Evolutionary conservation across 805 yeast species (phyloP), one percentile per base, ranked within the genome.

Genomic region (Ogataea polymorpha): DNA sequence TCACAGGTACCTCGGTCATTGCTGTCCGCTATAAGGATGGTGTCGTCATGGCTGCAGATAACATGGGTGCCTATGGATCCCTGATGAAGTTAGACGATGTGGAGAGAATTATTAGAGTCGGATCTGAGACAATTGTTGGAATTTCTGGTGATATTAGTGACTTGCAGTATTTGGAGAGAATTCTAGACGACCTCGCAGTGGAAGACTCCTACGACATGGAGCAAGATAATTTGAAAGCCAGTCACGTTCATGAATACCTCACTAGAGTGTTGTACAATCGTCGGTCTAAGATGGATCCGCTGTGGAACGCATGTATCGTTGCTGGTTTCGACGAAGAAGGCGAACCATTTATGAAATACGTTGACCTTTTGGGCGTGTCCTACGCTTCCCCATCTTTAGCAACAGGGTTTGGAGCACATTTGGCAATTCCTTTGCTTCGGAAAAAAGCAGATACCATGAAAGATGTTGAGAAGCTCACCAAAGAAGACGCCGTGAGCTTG

Each of bases 1-100:
- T 93, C 45, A 93, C 99, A 11, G 98, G 99, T 59, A 87, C 98
- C 0, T 88, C 96, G 25, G 99, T 93, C 16, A 74, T 93, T 53
- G 95, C 93, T 7, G 75, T 91, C 65, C 93, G 90, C 67, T 93
- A 82, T 70, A 72, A 86, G 48, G 85, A 84, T 52, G 99, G 99
- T 28, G 82, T 93, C 33, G 78, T 93, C 27, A 73, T 93, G 65
- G 98, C 99, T 2, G 97, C 99, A 5, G 99, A 93, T 62, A 86
- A 86, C 55, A 67, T 91, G 65, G 96, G 84, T 17, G 83, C 97
- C 0, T 93, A 91, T 61, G 99, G 99, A 0, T 88, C 97, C 2
- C 71, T 93, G 49, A 80, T 95, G 48, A 77, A 96, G 55, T 86
- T 91, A 67, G 82, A 76, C 46, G 80, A 90, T 63, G 74, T 86